These are phyloP conservation scores for Quercus alba DNA, from an alignment of 306 rosid species.

Conservation along the genomic window DNA sequence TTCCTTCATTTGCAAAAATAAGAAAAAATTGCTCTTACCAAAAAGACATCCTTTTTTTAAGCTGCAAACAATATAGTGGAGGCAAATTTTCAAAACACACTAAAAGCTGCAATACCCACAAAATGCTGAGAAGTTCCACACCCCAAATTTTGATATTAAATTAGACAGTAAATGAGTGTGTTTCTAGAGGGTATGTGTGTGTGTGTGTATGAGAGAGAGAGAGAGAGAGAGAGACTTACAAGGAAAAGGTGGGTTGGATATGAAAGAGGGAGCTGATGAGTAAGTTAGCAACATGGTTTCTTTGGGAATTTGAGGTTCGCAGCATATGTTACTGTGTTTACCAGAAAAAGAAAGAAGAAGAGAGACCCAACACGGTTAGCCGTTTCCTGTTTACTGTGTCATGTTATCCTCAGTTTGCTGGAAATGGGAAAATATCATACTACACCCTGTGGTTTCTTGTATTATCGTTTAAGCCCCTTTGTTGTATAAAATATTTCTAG, in stretches of 20 bases:
- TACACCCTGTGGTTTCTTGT: neutral
- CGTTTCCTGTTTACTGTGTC: neutral
- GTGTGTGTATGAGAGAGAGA: neutral
- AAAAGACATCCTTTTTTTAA: neutral
- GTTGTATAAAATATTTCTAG: neutral
- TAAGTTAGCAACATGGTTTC: conserved; percentile 40
- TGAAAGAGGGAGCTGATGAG: conserved; percentile 30
- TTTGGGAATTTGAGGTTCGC: neutral
- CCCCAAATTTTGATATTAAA: neutral
- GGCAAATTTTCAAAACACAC: neutral
- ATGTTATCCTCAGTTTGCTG: conserved; percentile 23
- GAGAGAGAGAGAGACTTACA: conserved; percentile 43
- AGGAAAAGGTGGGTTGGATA: conserved; percentile 30
- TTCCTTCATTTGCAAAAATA: neutral
- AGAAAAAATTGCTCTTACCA: neutral
- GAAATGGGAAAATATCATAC: neutral
- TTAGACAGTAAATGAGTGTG: neutral
- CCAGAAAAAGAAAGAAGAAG: neutral
- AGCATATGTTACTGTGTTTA: conserved; percentile 1
- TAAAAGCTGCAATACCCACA: neutral
- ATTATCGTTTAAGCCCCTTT: neutral
- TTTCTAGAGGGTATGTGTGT: neutral
- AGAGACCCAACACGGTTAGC: neutral
- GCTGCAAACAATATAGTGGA: neutral
- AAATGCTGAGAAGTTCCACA: neutral